These are phyloP conservation scores for Rosa lucieae DNA, from an alignment of 306 rosid genomes.

Conservation along the genomic window DNA sequence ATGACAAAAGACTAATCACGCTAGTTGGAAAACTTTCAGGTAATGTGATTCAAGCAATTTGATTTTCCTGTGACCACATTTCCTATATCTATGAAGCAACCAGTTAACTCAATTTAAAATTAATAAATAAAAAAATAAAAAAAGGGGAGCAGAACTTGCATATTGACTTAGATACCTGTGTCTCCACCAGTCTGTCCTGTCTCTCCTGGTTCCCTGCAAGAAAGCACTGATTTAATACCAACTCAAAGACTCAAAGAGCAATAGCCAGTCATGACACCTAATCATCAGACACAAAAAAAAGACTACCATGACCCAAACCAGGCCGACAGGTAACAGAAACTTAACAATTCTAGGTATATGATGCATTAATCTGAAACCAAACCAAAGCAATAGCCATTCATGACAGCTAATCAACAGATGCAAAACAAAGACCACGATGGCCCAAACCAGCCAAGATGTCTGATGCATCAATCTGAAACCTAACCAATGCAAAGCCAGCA, in stretches of 20 bases:
- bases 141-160: not conserved
- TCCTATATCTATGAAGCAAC: not conserved
- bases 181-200: conserved; percentile 38
- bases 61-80: conserved; percentile 1
- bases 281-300: not conserved
- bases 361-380: not conserved
- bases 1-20: not conserved
- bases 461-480: not conserved
- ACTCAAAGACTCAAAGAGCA: not conserved
- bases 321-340: not conserved
- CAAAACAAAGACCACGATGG: not conserved
- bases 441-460: not conserved
- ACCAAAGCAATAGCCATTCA: not conserved
- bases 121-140: not conserved
- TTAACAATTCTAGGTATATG: not conserved
- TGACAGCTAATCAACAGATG: not conserved
- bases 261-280: not conserved
- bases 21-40: not conserved
- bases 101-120: not conserved
- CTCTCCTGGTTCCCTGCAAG: conserved; percentile 38
- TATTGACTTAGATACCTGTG: conserved; percentile 37
- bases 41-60: not conserved
- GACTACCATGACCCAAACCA: not conserved
- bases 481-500: not conserved
- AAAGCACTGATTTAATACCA: not conserved